Base-by-base conservation (phyloP, 2,329 filamentous ascomycete genomes). In the Nigrograna mackinnonii region DNA sequence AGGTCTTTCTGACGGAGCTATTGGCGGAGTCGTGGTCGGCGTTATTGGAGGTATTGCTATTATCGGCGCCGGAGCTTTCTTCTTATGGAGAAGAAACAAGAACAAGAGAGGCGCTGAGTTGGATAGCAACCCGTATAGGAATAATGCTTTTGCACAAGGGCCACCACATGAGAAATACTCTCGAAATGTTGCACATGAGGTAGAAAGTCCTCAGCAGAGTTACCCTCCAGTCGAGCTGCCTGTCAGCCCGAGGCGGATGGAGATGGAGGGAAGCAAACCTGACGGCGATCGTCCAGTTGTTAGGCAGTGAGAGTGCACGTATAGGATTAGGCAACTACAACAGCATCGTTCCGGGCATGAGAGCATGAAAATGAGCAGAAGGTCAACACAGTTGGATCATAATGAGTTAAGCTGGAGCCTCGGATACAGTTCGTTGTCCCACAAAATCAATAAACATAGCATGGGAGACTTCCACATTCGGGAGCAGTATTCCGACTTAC, bases 1-100 rank as follows among this genome's bases (percentile, higher is more conserved):
- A 7, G 43, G 50, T 19, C 36, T 54, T 13, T 54, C 52, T 4
- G 46, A 46, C 21, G 50, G 50, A 30, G 43, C 46, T 14, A 53
- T 51, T 12, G 52, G 40, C 22, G 52, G 52, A 17, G 53, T 55
- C 19, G 47, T 53, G 3, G 46, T 50, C 6, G 52, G 50, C 5
- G 44, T 47, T 7, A 41, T 55, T n/a, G 52, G 37, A 6, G 48
- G 45, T 14, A 37, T 55, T 4, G 46, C 43, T 1, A 12, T 54
- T 13, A 35, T 55, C 6, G 39, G 39, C 4, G 33, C 45, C 5
- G 40, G 33, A 4, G 41, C 41, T 7, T 47, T 49, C 37, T 38
- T 55, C 18, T 35, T 52, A 14, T 50, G 44, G 41, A 32, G 44
- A 12, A 34, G 41, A 18, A 40, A 26, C 18, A 41, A 39, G 28